phyloP scores from a whole-genome alignment of 1,139 yeast genomes.

The Eremothecium gossypii region DNA sequence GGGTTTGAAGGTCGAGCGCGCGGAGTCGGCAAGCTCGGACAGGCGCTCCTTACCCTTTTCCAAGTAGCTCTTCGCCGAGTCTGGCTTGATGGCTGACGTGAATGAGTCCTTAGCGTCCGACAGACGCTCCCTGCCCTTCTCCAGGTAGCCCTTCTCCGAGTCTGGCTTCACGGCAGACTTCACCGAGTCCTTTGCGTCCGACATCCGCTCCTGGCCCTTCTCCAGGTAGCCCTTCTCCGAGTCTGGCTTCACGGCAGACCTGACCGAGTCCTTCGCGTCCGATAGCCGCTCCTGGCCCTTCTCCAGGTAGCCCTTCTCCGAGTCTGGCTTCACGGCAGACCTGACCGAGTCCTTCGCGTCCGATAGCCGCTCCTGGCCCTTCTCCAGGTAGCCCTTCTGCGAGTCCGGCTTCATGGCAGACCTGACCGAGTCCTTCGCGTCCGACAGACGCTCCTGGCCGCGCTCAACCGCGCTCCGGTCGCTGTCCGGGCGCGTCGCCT shows the following conservation, averaged over 20 bases:
- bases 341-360: constrained; percentile 25
- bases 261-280: constrained; percentile 25
- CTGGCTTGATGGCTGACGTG: constrained; percentile 47
- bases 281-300: constrained; percentile 67
- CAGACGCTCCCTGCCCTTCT: not conserved
- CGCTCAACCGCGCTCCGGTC: no score
- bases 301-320: constrained; percentile 52
- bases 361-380: constrained; percentile 65
- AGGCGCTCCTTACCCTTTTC: constrained; percentile 66
- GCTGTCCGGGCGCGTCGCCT: no score
- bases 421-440: no score
- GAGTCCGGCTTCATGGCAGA: constrained; percentile 52
- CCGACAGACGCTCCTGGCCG: no score
- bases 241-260: no score
- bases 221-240: constrained; percentile 51
- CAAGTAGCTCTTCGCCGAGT: constrained; percentile 52
- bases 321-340: no score
- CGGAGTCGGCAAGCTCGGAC: constrained; percentile 35
- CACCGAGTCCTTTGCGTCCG: constrained; percentile 33
- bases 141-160: not conserved
- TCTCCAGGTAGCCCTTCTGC: constrained; percentile 53
- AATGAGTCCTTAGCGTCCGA: not conserved
- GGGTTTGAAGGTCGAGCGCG: not conserved
- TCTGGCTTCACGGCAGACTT: not conserved
- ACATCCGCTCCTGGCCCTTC: constrained; percentile 61